Conservation (phyloP, 179 eudicot genomes). For the Silene coronaria region DNA sequence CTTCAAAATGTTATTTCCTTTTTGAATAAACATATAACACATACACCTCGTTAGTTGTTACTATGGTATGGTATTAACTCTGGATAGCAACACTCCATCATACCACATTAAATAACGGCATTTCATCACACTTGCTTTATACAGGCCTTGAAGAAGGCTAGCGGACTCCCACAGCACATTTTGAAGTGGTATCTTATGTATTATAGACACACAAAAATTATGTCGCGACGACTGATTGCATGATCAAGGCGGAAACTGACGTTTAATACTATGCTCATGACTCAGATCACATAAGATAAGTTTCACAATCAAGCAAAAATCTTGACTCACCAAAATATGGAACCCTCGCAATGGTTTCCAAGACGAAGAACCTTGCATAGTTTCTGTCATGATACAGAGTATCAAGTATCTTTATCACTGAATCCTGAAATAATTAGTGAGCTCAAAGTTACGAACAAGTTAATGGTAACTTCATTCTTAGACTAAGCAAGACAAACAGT, state of each 20-base stretch:
- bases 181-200: background rate
- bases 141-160: no score
- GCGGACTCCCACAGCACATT: background rate
- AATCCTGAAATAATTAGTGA: slow-evolving; percentile 50
- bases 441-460: background rate
- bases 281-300: slow-evolving; percentile 5
- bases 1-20: slow-evolving; percentile 3
- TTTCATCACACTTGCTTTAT: no score
- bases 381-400: slow-evolving; percentile 72
- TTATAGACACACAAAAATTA: no score
- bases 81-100: background rate
- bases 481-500: background rate
- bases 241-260: background rate
- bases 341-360: slow-evolving; percentile 97
- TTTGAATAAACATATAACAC: background rate
- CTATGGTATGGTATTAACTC: background rate
- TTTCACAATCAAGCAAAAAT: slow-evolving; percentile 10
- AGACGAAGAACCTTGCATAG: slow-evolving; percentile 88
- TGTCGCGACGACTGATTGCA: background rate
- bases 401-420: slow-evolving; percentile 92
- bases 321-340: slow-evolving; percentile 87
- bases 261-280: background rate
- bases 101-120: no score
- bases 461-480: slow-evolving; percentile 8
- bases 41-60: background rate